phyloP scores from a whole-genome alignment of 352 stramenopile genomes.

The Pythium folliculosum region DNA sequence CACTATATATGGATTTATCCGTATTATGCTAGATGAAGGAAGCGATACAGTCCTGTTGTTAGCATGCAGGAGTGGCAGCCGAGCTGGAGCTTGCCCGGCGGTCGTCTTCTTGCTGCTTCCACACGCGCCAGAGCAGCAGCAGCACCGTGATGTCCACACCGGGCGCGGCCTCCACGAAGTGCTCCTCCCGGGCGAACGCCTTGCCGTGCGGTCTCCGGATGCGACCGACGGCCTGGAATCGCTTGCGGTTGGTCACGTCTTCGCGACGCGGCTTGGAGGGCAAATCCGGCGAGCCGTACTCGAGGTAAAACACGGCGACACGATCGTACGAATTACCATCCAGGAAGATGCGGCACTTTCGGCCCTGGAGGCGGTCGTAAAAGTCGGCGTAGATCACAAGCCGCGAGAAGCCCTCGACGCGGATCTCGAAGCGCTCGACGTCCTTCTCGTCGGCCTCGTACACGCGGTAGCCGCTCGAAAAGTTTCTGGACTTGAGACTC shows the following conservation, averaged over 20 bases:
- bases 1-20: not conserved
- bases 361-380: slow-evolving; percentile 5
- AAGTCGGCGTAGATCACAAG: slow-evolving; percentile 11
- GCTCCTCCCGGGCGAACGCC: not conserved
- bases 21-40: no score
- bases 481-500: not conserved
- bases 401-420: not conserved
- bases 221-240: slow-evolving; percentile 7
- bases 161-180: slow-evolving; percentile 2
- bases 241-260: not conserved
- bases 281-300: not conserved
- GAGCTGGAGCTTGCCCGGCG: no score
- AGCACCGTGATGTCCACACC: slow-evolving; percentile 12
- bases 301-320: slow-evolving; percentile 11
- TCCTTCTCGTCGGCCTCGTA: slow-evolving; percentile 1
- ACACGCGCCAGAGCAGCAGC: slow-evolving; percentile 2
- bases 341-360: not conserved
- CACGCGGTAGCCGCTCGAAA: not conserved
- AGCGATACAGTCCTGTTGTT: no score
- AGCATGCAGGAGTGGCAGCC: no score
- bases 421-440: slow-evolving; percentile 2
- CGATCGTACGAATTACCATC: slow-evolving; percentile 6
- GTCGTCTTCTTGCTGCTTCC: not conserved
- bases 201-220: not conserved
- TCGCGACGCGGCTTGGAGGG: not conserved